Evolutionary conservation across 2,329 filamentous ascomycete species (phyloP), one percentile per base, ranked within the genome.

Genomic region (Sarocladium strictum): DNA sequence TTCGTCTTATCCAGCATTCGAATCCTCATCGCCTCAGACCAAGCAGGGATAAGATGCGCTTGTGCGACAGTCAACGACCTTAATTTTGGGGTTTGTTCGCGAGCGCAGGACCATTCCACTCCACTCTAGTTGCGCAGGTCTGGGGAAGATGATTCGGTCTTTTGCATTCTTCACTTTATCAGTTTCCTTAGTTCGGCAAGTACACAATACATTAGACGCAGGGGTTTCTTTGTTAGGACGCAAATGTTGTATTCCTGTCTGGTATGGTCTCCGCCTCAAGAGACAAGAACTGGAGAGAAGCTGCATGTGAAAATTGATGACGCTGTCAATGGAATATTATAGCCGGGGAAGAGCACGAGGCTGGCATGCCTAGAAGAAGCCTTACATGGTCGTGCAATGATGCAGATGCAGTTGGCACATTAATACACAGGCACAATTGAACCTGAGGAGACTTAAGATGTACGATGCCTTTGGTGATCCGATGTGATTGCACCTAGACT

Each of bases 131-230:
- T 47, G 12, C 7, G 5, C 21, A 9, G 43, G 26, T 27, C 14
- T 19, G 47, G n/a, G 17, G 4, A 51, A 21, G 47, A n/a, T 27
- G 21, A 49, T 14, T 3, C 47, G 24, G 26, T 23, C 17, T 32
- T 51, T 51, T 17, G 26, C 19, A 3, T n/a, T 29, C 12, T 35
- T 11, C 23, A 23, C 33, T 51, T 35, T 26, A 53, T 29, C 17
- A 4, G 17, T 40, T 53, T 40, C 33, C 29, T 53, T 40, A 21
- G 50, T 53, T 40, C 21, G 32, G 50, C 33, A 40, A 19, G 50
- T 40, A 53, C 17, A 53, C 50, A 53, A 53, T 29, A 53, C 50
- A 53, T 40, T 53, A 53, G 50, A 53, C 33, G 27, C 7, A 19
- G 32, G 17, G 32, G n/a, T 38, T 40, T 53, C 50, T 53, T 53